Evolutionary conservation across 768 basidiomycete genomes (phyloP).

Genomic region (Mycena chlorophos): DNA sequence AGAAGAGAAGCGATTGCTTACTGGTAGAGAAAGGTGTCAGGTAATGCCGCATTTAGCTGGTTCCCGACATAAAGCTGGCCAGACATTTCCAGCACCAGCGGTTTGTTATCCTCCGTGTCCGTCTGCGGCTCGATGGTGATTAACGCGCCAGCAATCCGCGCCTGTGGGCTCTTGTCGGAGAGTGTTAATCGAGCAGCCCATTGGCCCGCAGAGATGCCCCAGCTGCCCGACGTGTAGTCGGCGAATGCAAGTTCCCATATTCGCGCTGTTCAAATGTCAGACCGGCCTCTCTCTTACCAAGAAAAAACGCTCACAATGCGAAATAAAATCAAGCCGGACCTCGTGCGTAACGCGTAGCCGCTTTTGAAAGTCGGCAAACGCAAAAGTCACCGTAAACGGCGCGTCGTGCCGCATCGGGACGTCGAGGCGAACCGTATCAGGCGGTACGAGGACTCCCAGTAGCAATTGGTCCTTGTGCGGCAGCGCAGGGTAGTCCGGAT

Average conservation of each 20-base stretch:
- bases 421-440: constrained; percentile 38
- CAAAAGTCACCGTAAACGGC: constrained; percentile 39
- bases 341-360: constrained; percentile 47
- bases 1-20: constrained; percentile 1
- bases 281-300: background rate
- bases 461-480: constrained; percentile 18
- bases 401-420: constrained; percentile 32
- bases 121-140: constrained; percentile 6
- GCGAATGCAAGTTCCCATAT: constrained; percentile 38
- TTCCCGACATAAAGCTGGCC: constrained; percentile 9
- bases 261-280: constrained; percentile 28
- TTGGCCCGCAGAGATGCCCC: constrained; percentile 3
- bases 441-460: constrained; percentile 23
- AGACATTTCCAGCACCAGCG: constrained; percentile 2
- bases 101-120: background rate
- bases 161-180: constrained; percentile 8
- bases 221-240: constrained; percentile 5
- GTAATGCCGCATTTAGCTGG: constrained; percentile 9
- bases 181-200: constrained; percentile 17
- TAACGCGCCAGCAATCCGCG: background rate
- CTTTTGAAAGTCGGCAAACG: constrained; percentile 46
- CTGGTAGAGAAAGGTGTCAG: constrained; percentile 20
- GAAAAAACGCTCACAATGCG: constrained; percentile 37
- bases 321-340: constrained; percentile 48
- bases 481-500: constrained; percentile 34